Evolutionary conservation across 345 rosid species (phyloP).

Genomic region (Hypericum perforatum): DNA sequence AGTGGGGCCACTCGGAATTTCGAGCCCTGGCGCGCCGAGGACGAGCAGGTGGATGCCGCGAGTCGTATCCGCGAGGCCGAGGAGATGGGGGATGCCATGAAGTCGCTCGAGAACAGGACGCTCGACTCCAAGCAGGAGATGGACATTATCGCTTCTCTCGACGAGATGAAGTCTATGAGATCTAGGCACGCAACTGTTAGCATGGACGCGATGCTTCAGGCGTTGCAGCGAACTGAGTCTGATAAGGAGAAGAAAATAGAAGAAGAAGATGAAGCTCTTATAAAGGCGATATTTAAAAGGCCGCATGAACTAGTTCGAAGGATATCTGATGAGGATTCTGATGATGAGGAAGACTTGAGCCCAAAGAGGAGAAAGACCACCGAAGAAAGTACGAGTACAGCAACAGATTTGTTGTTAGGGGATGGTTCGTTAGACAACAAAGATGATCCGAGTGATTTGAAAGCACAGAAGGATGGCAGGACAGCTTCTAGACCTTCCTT

Average conservation of each 20-base stretch:
- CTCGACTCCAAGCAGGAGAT: constrained; percentile 86
- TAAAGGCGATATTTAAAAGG: neutral
- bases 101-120: constrained; percentile 77
- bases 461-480: constrained; percentile 18
- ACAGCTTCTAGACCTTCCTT: constrained; percentile 20
- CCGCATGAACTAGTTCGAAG: too few relatives aligned
- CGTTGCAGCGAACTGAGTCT: constrained; percentile 50
- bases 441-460: constrained; percentile 14
- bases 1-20: constrained; percentile 78
- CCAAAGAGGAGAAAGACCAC: too few relatives aligned
- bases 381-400: too few relatives aligned
- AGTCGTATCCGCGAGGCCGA: constrained; percentile 59
- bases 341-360: too few relatives aligned
- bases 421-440: too few relatives aligned
- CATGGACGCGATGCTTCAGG: constrained; percentile 88
- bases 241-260: constrained; percentile 10
- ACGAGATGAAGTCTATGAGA: constrained; percentile 89
- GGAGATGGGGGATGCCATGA: constrained; percentile 97
- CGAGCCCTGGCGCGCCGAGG: constrained; percentile 94
- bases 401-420: too few relatives aligned
- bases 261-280: neutral
- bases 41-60: constrained; percentile 75
- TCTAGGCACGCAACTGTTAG: constrained; percentile 85
- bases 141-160: constrained; percentile 89
- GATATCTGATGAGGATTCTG: too few relatives aligned